Conservation (phyloP, 768 basidiomycete species). For the Naematelia aurantialba region DNA sequence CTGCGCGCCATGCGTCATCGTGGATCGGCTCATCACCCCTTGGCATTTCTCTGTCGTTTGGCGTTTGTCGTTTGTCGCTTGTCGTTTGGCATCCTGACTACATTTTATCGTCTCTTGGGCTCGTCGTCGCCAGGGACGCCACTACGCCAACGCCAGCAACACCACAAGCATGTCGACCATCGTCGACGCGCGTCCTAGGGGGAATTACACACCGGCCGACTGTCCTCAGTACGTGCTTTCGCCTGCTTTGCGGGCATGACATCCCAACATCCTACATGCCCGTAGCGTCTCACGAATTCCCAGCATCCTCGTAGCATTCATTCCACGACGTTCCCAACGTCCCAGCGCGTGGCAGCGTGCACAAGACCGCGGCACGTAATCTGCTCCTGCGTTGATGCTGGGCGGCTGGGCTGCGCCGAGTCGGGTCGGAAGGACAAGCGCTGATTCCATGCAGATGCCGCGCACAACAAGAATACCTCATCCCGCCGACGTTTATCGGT, state of each 20-base stretch:
- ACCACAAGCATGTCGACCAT: slow-evolving; percentile 43
- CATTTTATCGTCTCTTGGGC: no score
- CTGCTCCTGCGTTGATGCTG: background rate
- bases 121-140: no score
- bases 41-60: background rate
- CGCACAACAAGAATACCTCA: slow-evolving; percentile 41
- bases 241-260: background rate
- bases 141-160: background rate
- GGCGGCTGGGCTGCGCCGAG: background rate
- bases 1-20: background rate
- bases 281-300: no score
- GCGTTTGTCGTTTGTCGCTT: no score
- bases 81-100: no score
- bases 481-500: slow-evolving; percentile 48
- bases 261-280: background rate
- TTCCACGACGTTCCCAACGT: no score
- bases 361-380: background rate
- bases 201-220: slow-evolving; percentile 41
- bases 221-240: slow-evolving; percentile 38
- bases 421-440: background rate
- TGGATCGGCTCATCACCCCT: background rate
- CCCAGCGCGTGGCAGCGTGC: no score
- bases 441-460: slow-evolving; percentile 24
- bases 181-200: slow-evolving; percentile 45
- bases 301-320: no score